Evolutionary conservation across 768 basidiomycete species (phyloP), one percentile per base, ranked within the genome.

Genomic region (Phanerochaete sordida): DNA sequence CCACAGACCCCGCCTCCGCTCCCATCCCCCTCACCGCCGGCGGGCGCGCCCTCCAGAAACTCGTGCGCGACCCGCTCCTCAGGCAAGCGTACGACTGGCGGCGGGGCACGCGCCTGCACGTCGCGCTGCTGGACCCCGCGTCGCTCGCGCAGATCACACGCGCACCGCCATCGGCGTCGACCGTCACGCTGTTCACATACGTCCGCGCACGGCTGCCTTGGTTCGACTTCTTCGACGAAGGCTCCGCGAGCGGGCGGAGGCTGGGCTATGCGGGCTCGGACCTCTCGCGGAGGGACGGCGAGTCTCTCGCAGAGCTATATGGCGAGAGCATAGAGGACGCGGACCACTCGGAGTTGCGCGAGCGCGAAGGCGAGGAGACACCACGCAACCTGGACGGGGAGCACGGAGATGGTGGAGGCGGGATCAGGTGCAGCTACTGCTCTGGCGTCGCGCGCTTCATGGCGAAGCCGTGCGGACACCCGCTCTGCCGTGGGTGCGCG

Each of bases 91-190:
- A 50, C 48, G 13, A 50, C 48, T 16, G 19, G 2, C 24, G 13
- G 61, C 26, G 13, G 12, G 30, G 44, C 1, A 44, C 53, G 16
- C 64, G 66, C 1, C 37, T 65, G 26, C 64, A 67, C 59, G 35
- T 67, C 57, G 59, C 51, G 19, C 57, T 67, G 49, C 57, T 63
- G 49, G 61, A 65, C 23, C 61, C 62, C 12, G 59, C 56, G 39
- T 13, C n/a, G 19, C 39, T 59, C 58, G 26, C 48, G 13, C 49
- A 27, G 51, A 13, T 53, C n/a, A 53, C 51, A 9, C n/a, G 51
- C n/a, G 13, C 12, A 30, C 51, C 51, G 51, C 51, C 51, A 12
- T n/a, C 24, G 15, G 6, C 51, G 51, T 33, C 31, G 6, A 28
- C 51, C n/a, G 35, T 53, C 51, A 4, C 28, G 12, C 16, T 35